These are phyloP conservation scores for Lachancea sp. DNA, from an alignment of 805 yeast genomes.

Conservation along the genomic window DNA sequence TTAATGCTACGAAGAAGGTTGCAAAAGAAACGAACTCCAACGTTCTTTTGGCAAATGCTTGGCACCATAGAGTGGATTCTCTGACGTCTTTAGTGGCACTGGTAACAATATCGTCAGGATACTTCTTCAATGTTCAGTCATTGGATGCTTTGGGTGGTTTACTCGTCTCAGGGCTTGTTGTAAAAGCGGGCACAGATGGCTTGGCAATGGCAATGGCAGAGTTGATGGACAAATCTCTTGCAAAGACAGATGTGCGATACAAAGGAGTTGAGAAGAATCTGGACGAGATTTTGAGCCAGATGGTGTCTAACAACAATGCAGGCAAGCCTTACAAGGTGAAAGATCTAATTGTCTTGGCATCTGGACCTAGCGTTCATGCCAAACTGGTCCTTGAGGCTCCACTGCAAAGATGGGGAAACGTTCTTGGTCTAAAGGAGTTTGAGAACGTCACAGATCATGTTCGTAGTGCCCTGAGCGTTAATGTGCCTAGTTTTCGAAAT, in stretches of 20 bases:
- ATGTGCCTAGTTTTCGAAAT: slow-evolving; percentile 40
- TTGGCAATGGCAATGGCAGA: slow-evolving; percentile 65
- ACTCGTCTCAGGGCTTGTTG: slow-evolving; percentile 71
- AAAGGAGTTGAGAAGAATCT: slow-evolving; percentile 37
- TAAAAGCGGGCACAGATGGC: slow-evolving; percentile 79
- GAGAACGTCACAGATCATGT: slow-evolving; percentile 37
- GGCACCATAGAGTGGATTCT: slow-evolving; percentile 97
- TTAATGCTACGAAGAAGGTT: slow-evolving; percentile 70
- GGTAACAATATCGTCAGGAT: slow-evolving; percentile 79
- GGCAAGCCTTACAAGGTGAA: slow-evolving; percentile 34
- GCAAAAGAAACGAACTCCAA: slow-evolving; percentile 77
- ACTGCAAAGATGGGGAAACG: slow-evolving; percentile 41
- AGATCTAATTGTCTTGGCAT: slow-evolving; percentile 43
- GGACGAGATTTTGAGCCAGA: slow-evolving; percentile 28
- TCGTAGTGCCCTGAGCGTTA: slow-evolving; percentile 31
- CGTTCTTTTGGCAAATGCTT: slow-evolving; percentile 91
- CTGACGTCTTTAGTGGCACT: slow-evolving; percentile 88
- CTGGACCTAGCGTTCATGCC: slow-evolving; percentile 51
- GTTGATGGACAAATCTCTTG: slow-evolving; percentile 66
- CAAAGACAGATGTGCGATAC: slow-evolving; percentile 45
- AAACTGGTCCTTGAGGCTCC: slow-evolving; percentile 35
- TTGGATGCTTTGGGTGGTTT: slow-evolving; percentile 91
- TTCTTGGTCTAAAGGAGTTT: slow-evolving; percentile 36
- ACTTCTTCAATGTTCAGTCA: slow-evolving; percentile 70
- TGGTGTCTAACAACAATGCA: slow-evolving; percentile 39